These are phyloP conservation scores for Penicillium waksmanii DNA, from an alignment of 495 filamentous ascomycete genomes.

Conservation along the genomic window DNA sequence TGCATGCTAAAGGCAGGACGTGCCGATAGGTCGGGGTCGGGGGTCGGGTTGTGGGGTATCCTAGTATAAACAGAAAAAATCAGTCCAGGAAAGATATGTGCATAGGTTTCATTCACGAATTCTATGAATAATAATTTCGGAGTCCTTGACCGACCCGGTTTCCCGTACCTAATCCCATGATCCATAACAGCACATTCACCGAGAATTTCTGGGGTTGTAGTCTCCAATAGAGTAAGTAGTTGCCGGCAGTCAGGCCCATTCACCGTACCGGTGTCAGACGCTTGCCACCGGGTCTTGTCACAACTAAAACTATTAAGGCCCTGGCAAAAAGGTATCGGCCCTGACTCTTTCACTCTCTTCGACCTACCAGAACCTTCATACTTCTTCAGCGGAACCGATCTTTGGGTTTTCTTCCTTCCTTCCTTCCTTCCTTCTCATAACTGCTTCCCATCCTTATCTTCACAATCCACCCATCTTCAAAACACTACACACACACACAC, in stretches of 20 bases:
- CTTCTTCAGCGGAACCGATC: background rate
- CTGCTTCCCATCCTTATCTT: background rate
- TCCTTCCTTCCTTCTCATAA: background rate
- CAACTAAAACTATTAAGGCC: slow-evolving; percentile 6
- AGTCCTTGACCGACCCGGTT: slow-evolving; percentile 3
- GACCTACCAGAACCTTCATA: background rate
- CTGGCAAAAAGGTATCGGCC: background rate
- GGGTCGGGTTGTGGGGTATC: slow-evolving; percentile 13
- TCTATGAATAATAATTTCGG: slow-evolving; percentile 18
- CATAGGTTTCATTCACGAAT: background rate
- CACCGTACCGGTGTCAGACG: slow-evolving; percentile 30
- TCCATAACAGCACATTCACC: background rate
- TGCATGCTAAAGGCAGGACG: slow-evolving; percentile 5
- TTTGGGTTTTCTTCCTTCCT: background rate
- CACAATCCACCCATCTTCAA: background rate
- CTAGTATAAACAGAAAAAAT: background rate
- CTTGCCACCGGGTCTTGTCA: slow-evolving; percentile 30
- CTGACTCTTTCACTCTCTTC: background rate
- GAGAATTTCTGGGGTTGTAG: background rate
- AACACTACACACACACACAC: background rate
- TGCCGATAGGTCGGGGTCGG: slow-evolving; percentile 13
- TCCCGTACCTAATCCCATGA: background rate
- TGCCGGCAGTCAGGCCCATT: slow-evolving; percentile 7
- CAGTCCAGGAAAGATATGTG: too few relatives aligned
- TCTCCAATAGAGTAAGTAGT: background rate